These are phyloP conservation scores for Neurospora discreta DNA, from an alignment of 495 filamentous ascomycete genomes.

Conservation along the genomic window DNA sequence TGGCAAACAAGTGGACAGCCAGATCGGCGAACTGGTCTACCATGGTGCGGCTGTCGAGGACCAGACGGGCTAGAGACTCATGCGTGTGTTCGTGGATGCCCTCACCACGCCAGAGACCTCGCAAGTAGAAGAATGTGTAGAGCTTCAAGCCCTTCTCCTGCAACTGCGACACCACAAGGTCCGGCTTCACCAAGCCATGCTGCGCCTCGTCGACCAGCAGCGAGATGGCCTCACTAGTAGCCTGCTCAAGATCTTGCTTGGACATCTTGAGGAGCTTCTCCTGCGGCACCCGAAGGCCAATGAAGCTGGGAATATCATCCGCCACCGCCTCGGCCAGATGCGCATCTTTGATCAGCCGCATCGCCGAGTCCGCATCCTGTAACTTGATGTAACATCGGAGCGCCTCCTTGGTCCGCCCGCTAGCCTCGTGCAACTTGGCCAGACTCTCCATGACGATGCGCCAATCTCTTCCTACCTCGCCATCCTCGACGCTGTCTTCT, in stretches of 20 bases:
- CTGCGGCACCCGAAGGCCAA: constrained; percentile 72
- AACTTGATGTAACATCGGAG: constrained; percentile 79
- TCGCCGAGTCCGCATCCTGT: constrained; percentile 82
- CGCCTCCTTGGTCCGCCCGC: constrained; percentile 69
- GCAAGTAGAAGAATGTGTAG: constrained; percentile 90
- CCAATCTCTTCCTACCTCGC: constrained; percentile 64
- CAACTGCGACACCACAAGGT: constrained; percentile 68
- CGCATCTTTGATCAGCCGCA: constrained; percentile 71
- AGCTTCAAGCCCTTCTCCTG: constrained; percentile 39
- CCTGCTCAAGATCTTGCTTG: constrained; percentile 58
- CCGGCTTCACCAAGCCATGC: constrained; percentile 72
- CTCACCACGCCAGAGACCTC: constrained; percentile 71
- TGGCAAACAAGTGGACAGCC: constrained; percentile 72
- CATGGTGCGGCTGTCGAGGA: constrained; percentile 56
- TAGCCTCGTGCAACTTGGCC: constrained; percentile 71
- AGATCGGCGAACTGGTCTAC: constrained; percentile 79
- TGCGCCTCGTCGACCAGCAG: constrained; percentile 86
- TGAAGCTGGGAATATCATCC: constrained; percentile 81
- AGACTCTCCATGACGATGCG: constrained; percentile 70
- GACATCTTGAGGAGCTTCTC: constrained; percentile 56
- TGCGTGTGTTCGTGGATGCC: constrained; percentile 33
- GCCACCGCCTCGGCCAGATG: constrained; percentile 75
- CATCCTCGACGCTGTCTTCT: constrained; percentile 57
- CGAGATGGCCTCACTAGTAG: constrained; percentile 68
- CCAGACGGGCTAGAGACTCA: constrained; percentile 34